Conservation (phyloP, 2,329 filamentous ascomycete species). For the Penicillium sp. region DNA sequence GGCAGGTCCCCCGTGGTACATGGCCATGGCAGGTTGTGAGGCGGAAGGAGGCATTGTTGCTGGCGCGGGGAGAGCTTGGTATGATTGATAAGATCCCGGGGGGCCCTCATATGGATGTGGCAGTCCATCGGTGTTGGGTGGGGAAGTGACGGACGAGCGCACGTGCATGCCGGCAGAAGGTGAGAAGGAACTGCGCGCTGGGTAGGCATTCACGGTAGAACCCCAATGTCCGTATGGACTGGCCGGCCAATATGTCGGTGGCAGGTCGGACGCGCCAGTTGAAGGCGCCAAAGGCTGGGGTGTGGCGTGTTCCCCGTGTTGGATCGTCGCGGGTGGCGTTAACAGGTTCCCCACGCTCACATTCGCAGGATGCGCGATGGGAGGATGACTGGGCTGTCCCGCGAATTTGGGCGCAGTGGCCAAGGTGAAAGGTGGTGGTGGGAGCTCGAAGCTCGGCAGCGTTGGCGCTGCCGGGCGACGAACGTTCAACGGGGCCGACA, state of each 20-base stretch:
- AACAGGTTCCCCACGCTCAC: conserved; percentile 63
- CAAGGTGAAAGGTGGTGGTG: conserved; percentile 56
- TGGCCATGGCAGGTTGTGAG: conserved; percentile 48
- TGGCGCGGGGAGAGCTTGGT: conserved; percentile 59
- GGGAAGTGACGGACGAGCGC: conserved; percentile 58
- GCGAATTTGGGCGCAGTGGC: conserved; percentile 55
- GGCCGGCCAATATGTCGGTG: conserved; percentile 63
- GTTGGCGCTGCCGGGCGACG: conserved; percentile 69
- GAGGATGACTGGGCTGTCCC: conserved; percentile 32
- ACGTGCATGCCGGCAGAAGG: conserved; percentile 57
- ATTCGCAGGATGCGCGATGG: conserved; percentile 45
- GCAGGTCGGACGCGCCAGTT: conserved; percentile 44
- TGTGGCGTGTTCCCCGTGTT: conserved; percentile 49
- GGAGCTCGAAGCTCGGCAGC: conserved; percentile 70
- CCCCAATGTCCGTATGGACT: conserved; percentile 58
- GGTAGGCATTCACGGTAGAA: conserved; percentile 41
- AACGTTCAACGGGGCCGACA: conserved; percentile 66
- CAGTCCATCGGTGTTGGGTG: conserved; percentile 63
- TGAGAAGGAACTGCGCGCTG: conserved; percentile 58
- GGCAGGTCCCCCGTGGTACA: conserved; percentile 30
- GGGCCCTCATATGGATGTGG: conserved; percentile 70
- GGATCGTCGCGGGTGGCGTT: conserved; percentile 61
- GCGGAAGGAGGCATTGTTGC: conserved; percentile 34
- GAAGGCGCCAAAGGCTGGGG: conserved; percentile 57
- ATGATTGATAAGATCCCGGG: conserved; percentile 60